Conservation (phyloP, 1,139 yeast genomes). For the Yamadazyma sp. region DNA sequence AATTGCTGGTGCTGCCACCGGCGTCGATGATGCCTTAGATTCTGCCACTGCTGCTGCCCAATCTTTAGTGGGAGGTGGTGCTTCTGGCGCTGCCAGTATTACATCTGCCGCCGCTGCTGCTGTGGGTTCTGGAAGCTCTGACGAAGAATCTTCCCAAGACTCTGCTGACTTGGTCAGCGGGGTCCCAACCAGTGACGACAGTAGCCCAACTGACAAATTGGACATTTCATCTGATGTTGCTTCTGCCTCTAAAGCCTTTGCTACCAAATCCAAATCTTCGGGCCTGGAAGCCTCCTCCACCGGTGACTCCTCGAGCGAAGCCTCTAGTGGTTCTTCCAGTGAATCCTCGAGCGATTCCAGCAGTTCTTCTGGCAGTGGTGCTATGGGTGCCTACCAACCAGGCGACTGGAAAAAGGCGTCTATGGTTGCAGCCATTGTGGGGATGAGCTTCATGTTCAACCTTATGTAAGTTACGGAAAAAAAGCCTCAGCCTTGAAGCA, state of each 20-base stretch:
- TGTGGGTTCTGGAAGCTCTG: slow-evolving; percentile 31
- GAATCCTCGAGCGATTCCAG: no score
- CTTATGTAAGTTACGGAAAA: slow-evolving; percentile 10
- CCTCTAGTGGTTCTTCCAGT: slow-evolving; percentile 19
- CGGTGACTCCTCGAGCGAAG: no score
- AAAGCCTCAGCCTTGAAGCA: neutral
- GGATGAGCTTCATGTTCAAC: slow-evolving; percentile 37
- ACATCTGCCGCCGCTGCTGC: slow-evolving; percentile 32
- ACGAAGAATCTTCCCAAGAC: no score
- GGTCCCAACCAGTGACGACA: slow-evolving; percentile 11
- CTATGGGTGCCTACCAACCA: slow-evolving; percentile 18
- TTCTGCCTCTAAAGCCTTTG: slow-evolving; percentile 12
- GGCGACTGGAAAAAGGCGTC: slow-evolving; percentile 44
- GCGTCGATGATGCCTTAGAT: slow-evolving; percentile 13
- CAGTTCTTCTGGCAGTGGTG: slow-evolving; percentile 17
- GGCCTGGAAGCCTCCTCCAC: slow-evolving; percentile 16
- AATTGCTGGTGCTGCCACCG: slow-evolving; percentile 11
- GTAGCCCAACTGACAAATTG: slow-evolving; percentile 13
- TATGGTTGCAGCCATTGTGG: slow-evolving; percentile 39
- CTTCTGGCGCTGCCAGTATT: slow-evolving; percentile 26
- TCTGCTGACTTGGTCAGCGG: slow-evolving; percentile 26
- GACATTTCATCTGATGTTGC: slow-evolving; percentile 20
- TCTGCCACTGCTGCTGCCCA: slow-evolving; percentile 11
- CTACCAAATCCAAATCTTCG: slow-evolving; percentile 13
- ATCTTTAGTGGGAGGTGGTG: slow-evolving; percentile 24